phyloP scores from a whole-genome alignment of 139 green algal species.

The Micractinium sp. region DNA sequence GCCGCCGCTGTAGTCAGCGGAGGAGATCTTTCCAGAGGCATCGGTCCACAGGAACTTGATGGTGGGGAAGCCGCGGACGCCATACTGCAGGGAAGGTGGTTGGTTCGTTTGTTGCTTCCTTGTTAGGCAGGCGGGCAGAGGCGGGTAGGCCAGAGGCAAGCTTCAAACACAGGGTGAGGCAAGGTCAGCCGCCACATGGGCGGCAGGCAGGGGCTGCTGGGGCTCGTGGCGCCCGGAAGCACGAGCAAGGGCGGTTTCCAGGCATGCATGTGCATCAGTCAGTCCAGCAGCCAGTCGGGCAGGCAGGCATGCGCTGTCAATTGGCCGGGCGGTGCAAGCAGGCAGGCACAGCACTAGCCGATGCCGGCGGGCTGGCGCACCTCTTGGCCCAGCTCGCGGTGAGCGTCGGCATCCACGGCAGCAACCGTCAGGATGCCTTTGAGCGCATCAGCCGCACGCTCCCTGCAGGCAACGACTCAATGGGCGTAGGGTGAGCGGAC shows the following conservation, averaged over 20 bases:
- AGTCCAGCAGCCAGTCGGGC: too few species aligned
- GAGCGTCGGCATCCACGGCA: constrained; percentile 74
- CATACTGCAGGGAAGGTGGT: constrained; percentile 51
- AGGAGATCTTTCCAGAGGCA: constrained; percentile 60
- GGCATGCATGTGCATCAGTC: not conserved
- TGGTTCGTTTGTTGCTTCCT: too few species aligned
- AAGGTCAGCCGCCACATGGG: not conserved
- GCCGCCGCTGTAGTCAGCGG: constrained; percentile 83
- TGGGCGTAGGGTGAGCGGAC: constrained; percentile 29
- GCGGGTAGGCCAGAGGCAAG: not conserved
- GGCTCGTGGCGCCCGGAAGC: too few species aligned
- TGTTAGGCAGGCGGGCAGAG: too few species aligned
- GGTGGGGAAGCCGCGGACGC: constrained; percentile 80
- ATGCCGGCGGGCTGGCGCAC: not conserved
- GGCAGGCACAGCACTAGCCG: not conserved
- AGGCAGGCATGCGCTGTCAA: not conserved
- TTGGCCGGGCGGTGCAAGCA: not conserved
- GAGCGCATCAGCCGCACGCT: constrained; percentile 71
- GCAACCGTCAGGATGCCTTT: constrained; percentile 76
- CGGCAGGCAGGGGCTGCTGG: too few species aligned
- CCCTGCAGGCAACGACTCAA: constrained; percentile 42
- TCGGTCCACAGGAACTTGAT: constrained; percentile 78
- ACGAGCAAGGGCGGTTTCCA: not conserved
- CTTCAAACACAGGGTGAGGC: not conserved
- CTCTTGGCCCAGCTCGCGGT: constrained; percentile 57